A percentile compares a stretch with the other conserved stretches of the same genome.
These are phyloP conservation scores for Salix purpurea DNA, from an alignment of 345 rosid genomes.

Conservation along the genomic window DNA sequence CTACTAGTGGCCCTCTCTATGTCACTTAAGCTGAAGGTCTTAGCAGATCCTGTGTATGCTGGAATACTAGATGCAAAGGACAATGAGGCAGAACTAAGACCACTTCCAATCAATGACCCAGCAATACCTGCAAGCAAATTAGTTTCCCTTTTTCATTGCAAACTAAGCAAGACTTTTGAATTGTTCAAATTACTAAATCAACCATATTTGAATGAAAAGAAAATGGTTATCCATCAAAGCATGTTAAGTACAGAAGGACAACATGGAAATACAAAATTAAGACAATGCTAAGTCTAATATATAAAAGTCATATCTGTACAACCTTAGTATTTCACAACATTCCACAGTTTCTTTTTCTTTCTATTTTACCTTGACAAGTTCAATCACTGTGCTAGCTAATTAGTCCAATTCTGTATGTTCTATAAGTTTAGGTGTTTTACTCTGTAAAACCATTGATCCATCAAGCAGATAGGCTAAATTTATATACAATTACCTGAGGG, in stretches of 20 bases:
- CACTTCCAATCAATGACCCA: conserved; percentile 59
- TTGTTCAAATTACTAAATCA: neutral
- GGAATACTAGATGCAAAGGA: conserved; percentile 87
- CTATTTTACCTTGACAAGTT: neutral
- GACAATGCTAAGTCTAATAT: neutral
- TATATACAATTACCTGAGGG: conserved; percentile 56
- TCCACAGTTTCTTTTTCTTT: neutral
- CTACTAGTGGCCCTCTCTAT: conserved; percentile 72
- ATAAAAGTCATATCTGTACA: neutral
- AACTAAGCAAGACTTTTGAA: neutral
- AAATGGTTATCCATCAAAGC: conserved; percentile 6
- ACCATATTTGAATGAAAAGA: neutral
- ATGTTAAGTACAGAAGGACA: neutral
- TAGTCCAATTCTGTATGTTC: neutral
- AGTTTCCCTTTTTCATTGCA: neutral
- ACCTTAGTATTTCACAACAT: neutral
- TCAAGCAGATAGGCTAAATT: neutral
- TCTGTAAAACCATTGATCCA: neutral
- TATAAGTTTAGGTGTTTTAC: neutral
- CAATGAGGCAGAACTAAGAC: conserved; percentile 63
- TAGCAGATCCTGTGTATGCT: conserved; percentile 77
- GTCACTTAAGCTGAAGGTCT: conserved; percentile 70
- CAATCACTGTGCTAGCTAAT: conserved; percentile 4
- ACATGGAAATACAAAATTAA: neutral
- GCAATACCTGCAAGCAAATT: conserved; percentile 53